phyloP scores from a whole-genome alignment of 768 basidiomycete species.

The Gymnopilus junonius region DNA sequence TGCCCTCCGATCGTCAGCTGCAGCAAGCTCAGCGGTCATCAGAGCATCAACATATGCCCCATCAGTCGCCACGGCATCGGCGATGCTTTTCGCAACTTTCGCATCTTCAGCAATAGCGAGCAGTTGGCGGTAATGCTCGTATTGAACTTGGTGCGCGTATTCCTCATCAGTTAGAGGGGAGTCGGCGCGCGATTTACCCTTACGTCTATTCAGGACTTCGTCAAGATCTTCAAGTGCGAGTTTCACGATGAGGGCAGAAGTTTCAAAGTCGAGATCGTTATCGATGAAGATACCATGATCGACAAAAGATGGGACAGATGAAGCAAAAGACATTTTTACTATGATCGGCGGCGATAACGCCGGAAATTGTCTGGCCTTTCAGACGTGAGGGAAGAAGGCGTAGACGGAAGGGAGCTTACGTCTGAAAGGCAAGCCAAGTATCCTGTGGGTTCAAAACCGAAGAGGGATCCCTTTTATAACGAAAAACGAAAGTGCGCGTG shows the following conservation, averaged over 20 bases:
- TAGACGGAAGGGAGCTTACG: neutral
- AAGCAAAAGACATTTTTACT: neutral
- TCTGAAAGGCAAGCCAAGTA: conserved; percentile 7
- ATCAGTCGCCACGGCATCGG: conserved; percentile 43
- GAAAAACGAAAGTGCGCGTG: neutral
- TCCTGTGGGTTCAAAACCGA: neutral
- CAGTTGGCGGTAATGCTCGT: conserved; percentile 34
- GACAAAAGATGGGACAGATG: neutral
- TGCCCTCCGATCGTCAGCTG: conserved; percentile 44
- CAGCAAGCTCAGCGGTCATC: conserved; percentile 37
- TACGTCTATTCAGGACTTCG: conserved; percentile 24
- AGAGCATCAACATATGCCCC: conserved; percentile 33
- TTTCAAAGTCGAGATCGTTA: conserved; percentile 36
- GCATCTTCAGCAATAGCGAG: conserved; percentile 39
- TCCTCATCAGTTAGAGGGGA: conserved; percentile 45
- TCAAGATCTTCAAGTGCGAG: conserved; percentile 47
- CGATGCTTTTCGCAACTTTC: conserved; percentile 45
- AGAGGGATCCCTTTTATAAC: neutral
- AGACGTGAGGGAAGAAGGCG: neutral
- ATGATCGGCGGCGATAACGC: neutral
- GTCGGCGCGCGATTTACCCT: conserved; percentile 42
- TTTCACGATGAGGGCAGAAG: conserved; percentile 43
- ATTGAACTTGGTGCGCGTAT: conserved; percentile 47
- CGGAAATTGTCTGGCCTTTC: conserved; percentile 7
- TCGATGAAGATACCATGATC: too few relatives aligned